Evolutionary conservation across 108 stramenopile species (phyloP).

Genomic region (Conticribra guillardii): DNA sequence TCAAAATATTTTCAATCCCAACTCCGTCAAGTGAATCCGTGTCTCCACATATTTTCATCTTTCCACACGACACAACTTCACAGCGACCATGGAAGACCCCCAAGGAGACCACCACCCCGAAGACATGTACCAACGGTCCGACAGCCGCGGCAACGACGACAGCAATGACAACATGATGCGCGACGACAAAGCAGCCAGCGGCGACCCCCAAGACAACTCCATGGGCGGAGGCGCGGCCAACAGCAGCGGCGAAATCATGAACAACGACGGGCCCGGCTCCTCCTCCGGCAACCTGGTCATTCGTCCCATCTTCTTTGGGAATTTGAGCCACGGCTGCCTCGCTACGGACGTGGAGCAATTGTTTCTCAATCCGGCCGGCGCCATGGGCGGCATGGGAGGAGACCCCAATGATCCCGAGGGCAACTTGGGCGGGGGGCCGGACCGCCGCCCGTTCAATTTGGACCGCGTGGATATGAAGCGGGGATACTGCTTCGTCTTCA

Average conservation of each 20-base stretch:
- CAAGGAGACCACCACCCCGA: background rate
- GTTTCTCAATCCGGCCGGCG: conserved; percentile 55
- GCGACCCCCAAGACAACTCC: conserved; percentile 1
- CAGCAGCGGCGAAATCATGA: background rate
- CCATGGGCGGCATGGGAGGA: conserved; percentile 5
- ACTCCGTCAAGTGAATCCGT: too few relatives aligned
- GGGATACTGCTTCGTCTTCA: conserved; percentile 85
- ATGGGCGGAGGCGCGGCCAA: conserved; percentile 1
- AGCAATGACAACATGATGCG: conserved; percentile 1
- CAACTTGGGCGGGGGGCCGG: background rate
- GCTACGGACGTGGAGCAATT: conserved; percentile 59
- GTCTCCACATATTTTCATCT: too few relatives aligned
- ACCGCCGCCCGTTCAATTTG: conserved; percentile 48
- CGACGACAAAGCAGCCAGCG: background rate
- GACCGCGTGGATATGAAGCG: conserved; percentile 85
- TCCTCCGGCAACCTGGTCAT: conserved; percentile 19
- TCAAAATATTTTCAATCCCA: too few relatives aligned
- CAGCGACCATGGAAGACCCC: background rate
- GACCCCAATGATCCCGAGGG: conserved; percentile 3
- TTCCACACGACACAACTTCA: too few relatives aligned
- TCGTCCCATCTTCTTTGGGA: conserved; percentile 79
- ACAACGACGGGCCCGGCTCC: background rate
- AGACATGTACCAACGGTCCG: background rate
- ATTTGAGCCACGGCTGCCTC: conserved; percentile 54
- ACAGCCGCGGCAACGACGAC: conserved; percentile 8